Conservation (phyloP, 2,329 filamentous ascomycete species). For the Chaetomium sp. region DNA sequence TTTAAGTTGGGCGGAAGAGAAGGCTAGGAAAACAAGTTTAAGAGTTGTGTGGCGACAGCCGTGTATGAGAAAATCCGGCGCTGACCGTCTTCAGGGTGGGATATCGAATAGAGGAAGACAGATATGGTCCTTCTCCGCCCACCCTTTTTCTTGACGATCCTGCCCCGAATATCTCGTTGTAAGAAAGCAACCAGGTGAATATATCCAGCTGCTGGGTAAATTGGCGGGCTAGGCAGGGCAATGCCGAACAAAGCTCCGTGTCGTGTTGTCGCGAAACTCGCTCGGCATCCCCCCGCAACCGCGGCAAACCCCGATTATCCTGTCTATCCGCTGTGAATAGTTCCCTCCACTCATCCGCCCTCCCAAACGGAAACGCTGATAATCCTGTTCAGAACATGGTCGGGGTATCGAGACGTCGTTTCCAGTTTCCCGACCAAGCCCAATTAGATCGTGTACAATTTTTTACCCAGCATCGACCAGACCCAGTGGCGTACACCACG, state of each 20-base stretch:
- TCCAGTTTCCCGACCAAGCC: constrained; percentile 14
- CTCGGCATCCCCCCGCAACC: not conserved
- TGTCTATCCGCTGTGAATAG: not conserved
- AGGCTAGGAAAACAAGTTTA: constrained; percentile 10
- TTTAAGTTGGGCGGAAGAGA: not conserved
- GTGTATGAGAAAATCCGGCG: not conserved
- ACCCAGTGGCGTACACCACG: not conserved
- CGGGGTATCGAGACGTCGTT: constrained; percentile 12
- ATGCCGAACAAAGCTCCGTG: not conserved
- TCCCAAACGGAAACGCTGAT: constrained; percentile 15
- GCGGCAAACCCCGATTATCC: constrained; percentile 6
- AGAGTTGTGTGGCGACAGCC: constrained; percentile 7
- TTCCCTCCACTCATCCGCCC: constrained; percentile 6
- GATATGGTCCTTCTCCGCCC: constrained; percentile 1
- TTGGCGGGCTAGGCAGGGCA: not conserved
- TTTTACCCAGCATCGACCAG: constrained; percentile 20
- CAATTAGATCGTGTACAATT: constrained; percentile 22
- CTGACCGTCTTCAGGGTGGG: not conserved
- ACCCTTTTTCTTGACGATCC: constrained; percentile 15
- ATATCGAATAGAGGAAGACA: not conserved
- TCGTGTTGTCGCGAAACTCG: not conserved
- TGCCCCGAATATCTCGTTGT: not conserved
- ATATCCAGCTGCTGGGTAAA: not conserved
- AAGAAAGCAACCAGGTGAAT: not conserved
- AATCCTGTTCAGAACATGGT: constrained; percentile 14